Base-by-base conservation (phyloP, 768 basidiomycete species). In the Harrya chromipes region DNA sequence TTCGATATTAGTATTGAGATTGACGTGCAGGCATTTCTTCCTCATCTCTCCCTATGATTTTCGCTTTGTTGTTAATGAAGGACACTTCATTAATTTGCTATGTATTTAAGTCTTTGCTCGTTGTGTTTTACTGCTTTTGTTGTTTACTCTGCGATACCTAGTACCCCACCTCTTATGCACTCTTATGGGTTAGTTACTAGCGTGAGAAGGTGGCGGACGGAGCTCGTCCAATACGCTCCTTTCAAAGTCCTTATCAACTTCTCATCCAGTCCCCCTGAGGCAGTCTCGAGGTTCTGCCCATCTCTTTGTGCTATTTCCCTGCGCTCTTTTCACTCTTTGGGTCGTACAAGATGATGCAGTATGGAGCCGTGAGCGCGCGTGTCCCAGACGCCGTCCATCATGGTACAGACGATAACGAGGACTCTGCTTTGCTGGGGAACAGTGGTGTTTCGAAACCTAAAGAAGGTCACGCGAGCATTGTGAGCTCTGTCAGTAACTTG, bases 401-500 rank as follows among this genome's bases (percentile, higher is more conserved):
- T 31, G 27, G 40, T 10, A 52, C 4, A 21, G 66, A 61, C 26
- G 62, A 64, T 6, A 74, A 73, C 46, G 87, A 90, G 66, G 67
- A 66, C 38, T 81, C 80, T 62, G 78, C 86, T 12, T 70, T 91
- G 48, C 73, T 91, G 31, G 80, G 79, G 34, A 53, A 45, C 16
- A 76, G 69, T 40, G 50, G 49, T 17, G 46, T 13, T 26, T 50
- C 47, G 38, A 66, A 65, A 43, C 60, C 50, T 43, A 66, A 54
- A 47, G 85, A 87, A 17, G 91, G 91, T 0, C 81, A 80, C 67
- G 91, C 89, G 11, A 80, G 72, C 37, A 66, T 92, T 23, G 55
- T 74, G 17, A 87, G 87, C 55, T 83, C 82, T 43, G 75, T 90
- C 44, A 84, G 87, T 56, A 93, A 93, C 62, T 72, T 97, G 37